These are phyloP conservation scores for Endogone sp. DNA, from an alignment of 192 early-diverging fungal species.

Conservation along the genomic window DNA sequence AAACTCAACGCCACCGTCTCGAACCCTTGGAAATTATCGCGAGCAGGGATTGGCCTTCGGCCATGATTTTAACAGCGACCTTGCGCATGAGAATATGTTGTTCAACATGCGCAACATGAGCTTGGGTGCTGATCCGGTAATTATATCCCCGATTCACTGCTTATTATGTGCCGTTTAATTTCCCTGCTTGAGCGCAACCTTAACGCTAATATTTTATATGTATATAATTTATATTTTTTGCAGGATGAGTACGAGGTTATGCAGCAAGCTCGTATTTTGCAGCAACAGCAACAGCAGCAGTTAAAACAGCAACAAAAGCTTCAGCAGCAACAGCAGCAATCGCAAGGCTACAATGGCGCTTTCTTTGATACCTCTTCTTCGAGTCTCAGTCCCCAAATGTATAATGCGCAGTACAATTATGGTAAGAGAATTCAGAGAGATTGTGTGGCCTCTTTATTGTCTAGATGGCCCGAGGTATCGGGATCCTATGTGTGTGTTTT, in stretches of 20 bases:
- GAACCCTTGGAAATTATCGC: conserved; percentile 40
- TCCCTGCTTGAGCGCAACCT: background rate
- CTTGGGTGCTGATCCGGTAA: conserved; percentile 33
- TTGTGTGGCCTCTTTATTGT: conserved; percentile 26
- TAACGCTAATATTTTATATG: no score
- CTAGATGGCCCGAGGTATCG: conserved; percentile 26
- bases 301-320: conserved; percentile 50
- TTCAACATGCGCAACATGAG: conserved; percentile 50
- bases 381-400: conserved; percentile 29
- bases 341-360: conserved; percentile 12
- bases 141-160: background rate
- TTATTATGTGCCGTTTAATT: background rate
- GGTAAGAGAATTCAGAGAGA: conserved; percentile 10
- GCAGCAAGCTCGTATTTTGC: conserved; percentile 33
- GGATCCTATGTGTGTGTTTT: no score
- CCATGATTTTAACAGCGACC: conserved; percentile 32
- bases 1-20: conserved; percentile 64
- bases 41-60: conserved; percentile 34
- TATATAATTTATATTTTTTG: no score
- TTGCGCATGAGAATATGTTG: conserved; percentile 36
- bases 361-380: conserved; percentile 17
- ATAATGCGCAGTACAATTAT: conserved; percentile 25
- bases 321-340: conserved; percentile 13
- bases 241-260: conserved; percentile 38
- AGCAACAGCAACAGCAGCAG: conserved; percentile 50